A percentile compares a stretch with the other conserved stretches of the same genome.
Conservation (phyloP, 768 basidiomycete species). For the Dacryopinax spathularia region DNA sequence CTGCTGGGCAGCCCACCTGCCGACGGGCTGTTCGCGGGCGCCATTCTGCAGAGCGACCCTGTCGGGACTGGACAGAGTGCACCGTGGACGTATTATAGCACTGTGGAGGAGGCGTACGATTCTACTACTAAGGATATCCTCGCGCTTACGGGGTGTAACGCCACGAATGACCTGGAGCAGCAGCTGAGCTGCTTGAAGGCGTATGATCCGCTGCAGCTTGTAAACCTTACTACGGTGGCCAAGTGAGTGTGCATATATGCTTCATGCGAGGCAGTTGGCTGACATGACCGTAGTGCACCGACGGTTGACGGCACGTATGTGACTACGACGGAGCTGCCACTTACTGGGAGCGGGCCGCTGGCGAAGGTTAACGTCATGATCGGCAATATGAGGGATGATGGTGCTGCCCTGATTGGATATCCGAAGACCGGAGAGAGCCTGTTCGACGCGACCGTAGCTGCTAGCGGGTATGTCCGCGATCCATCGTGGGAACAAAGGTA, state of each 20-base stretch:
- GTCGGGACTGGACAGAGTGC: slow-evolving; percentile 35
- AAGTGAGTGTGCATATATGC: slow-evolving; percentile 18
- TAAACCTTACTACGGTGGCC: slow-evolving; percentile 24
- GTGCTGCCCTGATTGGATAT: slow-evolving; percentile 32
- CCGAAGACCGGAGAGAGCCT: slow-evolving; percentile 15
- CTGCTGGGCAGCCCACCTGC: slow-evolving; percentile 23
- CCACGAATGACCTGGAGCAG: slow-evolving; percentile 12
- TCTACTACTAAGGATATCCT: slow-evolving; percentile 26
- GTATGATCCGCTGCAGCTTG: slow-evolving; percentile 26
- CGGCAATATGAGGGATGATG: slow-evolving; percentile 40
- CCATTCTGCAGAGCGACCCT: slow-evolving; percentile 34
- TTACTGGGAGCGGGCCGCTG: slow-evolving; percentile 28
- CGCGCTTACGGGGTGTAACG: slow-evolving; percentile 30
- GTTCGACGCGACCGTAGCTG: background rate
- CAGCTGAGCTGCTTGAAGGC: slow-evolving; percentile 29
- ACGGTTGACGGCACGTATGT: slow-evolving; percentile 38
- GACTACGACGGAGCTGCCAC: slow-evolving; percentile 26
- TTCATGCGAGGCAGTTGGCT: background rate
- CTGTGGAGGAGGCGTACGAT: slow-evolving; percentile 29
- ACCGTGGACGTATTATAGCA: slow-evolving; percentile 37
- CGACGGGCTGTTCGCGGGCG: slow-evolving; percentile 29
- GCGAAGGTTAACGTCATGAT: slow-evolving; percentile 36
- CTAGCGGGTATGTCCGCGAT: background rate
- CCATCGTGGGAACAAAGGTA: too few species aligned
- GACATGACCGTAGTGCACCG: background rate